Evolutionary conservation across 1,139 yeast genomes (phyloP).

Genomic region (Geotrichum fermentans): DNA sequence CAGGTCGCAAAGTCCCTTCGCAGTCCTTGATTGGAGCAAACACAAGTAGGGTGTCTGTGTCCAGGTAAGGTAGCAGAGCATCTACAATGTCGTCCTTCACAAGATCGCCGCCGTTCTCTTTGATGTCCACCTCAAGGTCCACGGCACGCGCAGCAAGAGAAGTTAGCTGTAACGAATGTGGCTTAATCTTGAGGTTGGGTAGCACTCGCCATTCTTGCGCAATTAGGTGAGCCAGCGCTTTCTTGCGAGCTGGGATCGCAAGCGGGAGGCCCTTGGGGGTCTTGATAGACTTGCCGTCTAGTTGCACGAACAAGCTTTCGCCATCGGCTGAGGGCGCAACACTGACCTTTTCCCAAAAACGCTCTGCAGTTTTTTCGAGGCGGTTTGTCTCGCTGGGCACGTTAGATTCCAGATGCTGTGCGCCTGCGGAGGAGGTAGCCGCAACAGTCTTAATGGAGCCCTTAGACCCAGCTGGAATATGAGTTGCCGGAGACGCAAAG

Average conservation of each 20-base stretch:
- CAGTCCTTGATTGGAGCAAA: constrained; percentile 79
- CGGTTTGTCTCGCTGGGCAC: constrained; percentile 57
- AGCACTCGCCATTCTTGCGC: constrained; percentile 85
- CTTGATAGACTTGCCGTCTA: constrained; percentile 71
- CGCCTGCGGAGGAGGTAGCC: neutral
- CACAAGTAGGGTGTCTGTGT: constrained; percentile 87
- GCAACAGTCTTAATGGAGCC: constrained; percentile 3
- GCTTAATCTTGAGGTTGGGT: constrained; percentile 66
- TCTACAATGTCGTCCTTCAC: constrained; percentile 26
- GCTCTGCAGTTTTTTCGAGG: constrained; percentile 61
- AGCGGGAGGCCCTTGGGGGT: constrained; percentile 79
- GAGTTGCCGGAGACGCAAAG: constrained; percentile 5
- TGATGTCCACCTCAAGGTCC: constrained; percentile 42
- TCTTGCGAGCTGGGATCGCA: constrained; percentile 55
- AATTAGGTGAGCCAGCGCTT: constrained; percentile 62
- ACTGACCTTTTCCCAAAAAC: constrained; percentile 81
- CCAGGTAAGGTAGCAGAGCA: constrained; percentile 67
- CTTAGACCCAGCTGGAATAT: neutral
- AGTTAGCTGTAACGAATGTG: constrained; percentile 79
- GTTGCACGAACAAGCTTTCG: constrained; percentile 47
- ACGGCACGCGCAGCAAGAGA: constrained; percentile 82
- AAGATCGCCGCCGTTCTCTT: constrained; percentile 24
- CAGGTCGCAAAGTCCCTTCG: constrained; percentile 71
- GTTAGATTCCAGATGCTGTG: constrained; percentile 26
- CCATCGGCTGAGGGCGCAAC: constrained; percentile 37